Evolutionary conservation across 768 basidiomycete genomes (phyloP), one percentile per base, ranked within the genome.

Genomic region (Kwoniella bestiolae): DNA sequence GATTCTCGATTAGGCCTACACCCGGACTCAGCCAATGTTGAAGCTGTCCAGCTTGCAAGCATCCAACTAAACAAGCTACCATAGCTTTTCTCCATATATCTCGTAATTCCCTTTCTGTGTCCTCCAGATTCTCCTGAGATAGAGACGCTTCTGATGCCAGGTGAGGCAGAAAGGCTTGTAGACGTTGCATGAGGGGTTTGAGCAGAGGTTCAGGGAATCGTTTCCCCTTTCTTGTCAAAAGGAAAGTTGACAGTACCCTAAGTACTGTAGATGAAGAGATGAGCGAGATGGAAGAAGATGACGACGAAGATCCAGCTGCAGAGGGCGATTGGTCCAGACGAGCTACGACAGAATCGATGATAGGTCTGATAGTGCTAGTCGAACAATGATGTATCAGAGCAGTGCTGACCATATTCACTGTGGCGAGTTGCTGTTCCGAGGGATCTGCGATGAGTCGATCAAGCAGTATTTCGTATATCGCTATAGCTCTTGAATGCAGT

Each of bases 351-450:
- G 90, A 82, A 26, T 87, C 83, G 34, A 85, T 79, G 14, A 92
- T 68, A 25, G 88, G 88, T 49, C 66, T 60, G 49, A 81, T 58
- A 23, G 62, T 63, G 1, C 68, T 34, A 8, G 84, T 84, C 69
- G 89, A 89, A 78, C 89, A 88, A 72, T 95, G 92, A 74, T 95
- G 94, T 21, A 90, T 87, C 11, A 92, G 81, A 0, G 92, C 88
- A 0, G 92, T 94, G 2, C 92, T 81, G 0, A 89, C 82, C 34
- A 92, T 87, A 31, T 50, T 55, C 28, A 76, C n/a, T 14, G 64
- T 71, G 0, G 31, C 53, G 4, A 47, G n/a, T 45, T 66, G 55
- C 8, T 23, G 32, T 28, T 38, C 47, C 14, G 47, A 83, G 77
- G 71, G 70, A 78, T 49, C 45, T 16, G 79, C 73, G 21, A 90